phyloP scores from a whole-genome alignment of 2,329 filamentous ascomycete species.

The Amesomyces nigricolor region DNA sequence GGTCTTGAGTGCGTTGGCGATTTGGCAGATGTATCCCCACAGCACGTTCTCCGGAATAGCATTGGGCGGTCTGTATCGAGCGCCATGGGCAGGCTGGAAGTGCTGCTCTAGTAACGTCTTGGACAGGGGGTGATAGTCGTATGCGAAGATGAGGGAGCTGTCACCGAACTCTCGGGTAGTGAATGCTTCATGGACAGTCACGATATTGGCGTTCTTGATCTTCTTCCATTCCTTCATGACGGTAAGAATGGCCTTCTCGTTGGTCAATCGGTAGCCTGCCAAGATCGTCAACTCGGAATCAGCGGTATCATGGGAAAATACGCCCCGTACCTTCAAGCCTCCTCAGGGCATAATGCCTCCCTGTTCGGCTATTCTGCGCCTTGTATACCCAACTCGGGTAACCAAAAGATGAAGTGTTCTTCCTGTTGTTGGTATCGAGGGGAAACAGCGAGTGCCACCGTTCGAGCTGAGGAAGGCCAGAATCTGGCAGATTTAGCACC shows the following conservation, averaged over 20 bases:
- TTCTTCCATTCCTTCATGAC: slow-evolving; percentile 81
- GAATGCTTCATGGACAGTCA: slow-evolving; percentile 85
- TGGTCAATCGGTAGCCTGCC: slow-evolving; percentile 69
- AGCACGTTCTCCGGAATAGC: slow-evolving; percentile 65
- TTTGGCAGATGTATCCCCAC: slow-evolving; percentile 90
- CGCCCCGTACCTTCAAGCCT: slow-evolving; percentile 65
- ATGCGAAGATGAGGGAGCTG: slow-evolving; percentile 89
- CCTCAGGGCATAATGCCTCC: slow-evolving; percentile 79
- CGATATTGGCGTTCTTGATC: slow-evolving; percentile 73
- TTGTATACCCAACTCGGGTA: slow-evolving; percentile 95
- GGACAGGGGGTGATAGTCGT: slow-evolving; percentile 85
- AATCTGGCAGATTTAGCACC: slow-evolving; percentile 29
- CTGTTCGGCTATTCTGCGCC: slow-evolving; percentile 81
- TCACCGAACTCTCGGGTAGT: slow-evolving; percentile 91
- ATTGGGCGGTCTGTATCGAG: slow-evolving; percentile 34
- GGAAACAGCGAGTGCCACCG: slow-evolving; percentile 91
- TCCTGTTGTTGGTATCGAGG: slow-evolving; percentile 74
- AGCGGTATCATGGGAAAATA: too few species aligned
- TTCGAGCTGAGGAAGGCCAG: slow-evolving; percentile 65
- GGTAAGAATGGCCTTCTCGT: slow-evolving; percentile 79
- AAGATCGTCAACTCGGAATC: slow-evolving; percentile 13
- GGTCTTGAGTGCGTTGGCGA: slow-evolving; percentile 78
- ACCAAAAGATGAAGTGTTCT: slow-evolving; percentile 73
- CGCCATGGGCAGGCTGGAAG: slow-evolving; percentile 45
- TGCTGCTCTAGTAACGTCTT: slow-evolving; percentile 86